A percentile compares a stretch with the other conserved stretches of the same genome.
Conservation (phyloP, 2,329 filamentous ascomycete genomes). For the Magnaporthiopsis incrustans region DNA sequence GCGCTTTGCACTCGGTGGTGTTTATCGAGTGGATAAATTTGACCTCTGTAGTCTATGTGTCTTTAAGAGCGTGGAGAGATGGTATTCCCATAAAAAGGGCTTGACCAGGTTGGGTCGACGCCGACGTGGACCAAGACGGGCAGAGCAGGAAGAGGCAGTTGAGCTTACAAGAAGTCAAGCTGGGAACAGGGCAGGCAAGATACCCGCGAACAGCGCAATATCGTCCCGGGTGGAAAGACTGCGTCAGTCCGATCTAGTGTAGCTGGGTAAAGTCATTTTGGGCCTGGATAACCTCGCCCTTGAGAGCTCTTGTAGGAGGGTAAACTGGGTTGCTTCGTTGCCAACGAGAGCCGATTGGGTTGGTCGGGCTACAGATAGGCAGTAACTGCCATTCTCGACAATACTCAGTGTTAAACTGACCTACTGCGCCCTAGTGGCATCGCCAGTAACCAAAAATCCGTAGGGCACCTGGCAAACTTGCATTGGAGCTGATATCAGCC, state of each 20-base stretch:
- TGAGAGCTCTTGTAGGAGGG: conserved; percentile 26
- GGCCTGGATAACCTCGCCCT: conserved; percentile 15
- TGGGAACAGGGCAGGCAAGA: conserved; percentile 14
- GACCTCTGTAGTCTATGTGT: conserved; percentile 14
- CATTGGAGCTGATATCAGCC: conserved; percentile 20
- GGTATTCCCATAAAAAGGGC: conserved; percentile 17
- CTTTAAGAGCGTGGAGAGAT: conserved; percentile 12
- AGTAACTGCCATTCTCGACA: background rate
- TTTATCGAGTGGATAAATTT: conserved; percentile 15
- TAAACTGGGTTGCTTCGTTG: conserved; percentile 36
- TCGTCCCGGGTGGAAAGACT: conserved; percentile 18
- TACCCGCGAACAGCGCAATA: conserved; percentile 14
- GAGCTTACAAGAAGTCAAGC: conserved; percentile 15
- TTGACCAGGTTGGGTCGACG: conserved; percentile 16
- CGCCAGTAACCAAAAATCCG: too few relatives aligned
- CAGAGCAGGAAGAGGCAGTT: too few relatives aligned
- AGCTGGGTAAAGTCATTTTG: conserved; percentile 14
- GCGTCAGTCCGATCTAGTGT: conserved; percentile 11
- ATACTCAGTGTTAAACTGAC: conserved; percentile 6
- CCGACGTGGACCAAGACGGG: conserved; percentile 15
- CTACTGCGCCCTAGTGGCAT: too few relatives aligned
- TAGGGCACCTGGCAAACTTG: conserved; percentile 10
- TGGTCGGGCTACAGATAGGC: background rate
- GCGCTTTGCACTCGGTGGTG: conserved; percentile 26
- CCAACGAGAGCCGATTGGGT: conserved; percentile 26